Conservation (phyloP, 257 asterid species). For the Striga asiatica region DNA sequence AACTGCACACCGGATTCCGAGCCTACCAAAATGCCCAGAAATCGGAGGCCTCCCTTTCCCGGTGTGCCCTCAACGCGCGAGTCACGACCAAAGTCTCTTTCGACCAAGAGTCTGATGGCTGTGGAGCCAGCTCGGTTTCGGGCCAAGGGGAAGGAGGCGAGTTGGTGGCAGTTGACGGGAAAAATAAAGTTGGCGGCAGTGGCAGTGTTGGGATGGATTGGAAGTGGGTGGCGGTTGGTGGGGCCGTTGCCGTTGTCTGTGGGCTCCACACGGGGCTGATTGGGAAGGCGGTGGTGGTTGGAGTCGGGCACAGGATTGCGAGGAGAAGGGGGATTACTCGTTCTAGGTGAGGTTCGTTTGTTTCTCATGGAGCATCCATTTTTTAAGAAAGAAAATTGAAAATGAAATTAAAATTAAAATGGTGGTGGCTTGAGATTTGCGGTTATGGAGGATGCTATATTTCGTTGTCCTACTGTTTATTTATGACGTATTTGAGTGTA, state of each 20-base stretch:
- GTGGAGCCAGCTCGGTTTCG: slow-evolving; percentile 19
- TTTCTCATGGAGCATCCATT: not conserved
- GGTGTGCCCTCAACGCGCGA: slow-evolving; percentile 47
- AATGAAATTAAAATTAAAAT: too few relatives aligned
- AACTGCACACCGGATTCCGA: slow-evolving; percentile 71
- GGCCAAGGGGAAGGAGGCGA: slow-evolving; percentile 25
- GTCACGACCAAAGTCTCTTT: slow-evolving; percentile 28
- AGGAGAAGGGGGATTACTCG: slow-evolving; percentile 30
- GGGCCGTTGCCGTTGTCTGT: slow-evolving; percentile 50
- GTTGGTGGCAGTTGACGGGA: slow-evolving; percentile 12
- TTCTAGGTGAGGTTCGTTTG: slow-evolving; percentile 15
- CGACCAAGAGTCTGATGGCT: slow-evolving; percentile 11
- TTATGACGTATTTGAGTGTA: slow-evolving; percentile 6
- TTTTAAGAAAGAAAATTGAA: not conserved
- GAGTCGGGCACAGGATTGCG: slow-evolving; percentile 65
- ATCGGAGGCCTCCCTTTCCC: slow-evolving; percentile 25
- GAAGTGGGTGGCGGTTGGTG: slow-evolving; percentile 68
- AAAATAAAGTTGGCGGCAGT: slow-evolving; percentile 16
- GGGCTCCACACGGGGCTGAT: slow-evolving; percentile 45
- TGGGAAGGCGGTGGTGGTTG: slow-evolving; percentile 34
- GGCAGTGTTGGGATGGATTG: slow-evolving; percentile 30
- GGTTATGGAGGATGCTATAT: not conserved
- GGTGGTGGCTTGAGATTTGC: not conserved
- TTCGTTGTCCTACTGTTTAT: slow-evolving; percentile 3
- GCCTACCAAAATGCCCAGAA: slow-evolving; percentile 53